Evolutionary conservation across 139 green algal species (phyloP).

Genomic region (Medakamo hakoo): DNA sequence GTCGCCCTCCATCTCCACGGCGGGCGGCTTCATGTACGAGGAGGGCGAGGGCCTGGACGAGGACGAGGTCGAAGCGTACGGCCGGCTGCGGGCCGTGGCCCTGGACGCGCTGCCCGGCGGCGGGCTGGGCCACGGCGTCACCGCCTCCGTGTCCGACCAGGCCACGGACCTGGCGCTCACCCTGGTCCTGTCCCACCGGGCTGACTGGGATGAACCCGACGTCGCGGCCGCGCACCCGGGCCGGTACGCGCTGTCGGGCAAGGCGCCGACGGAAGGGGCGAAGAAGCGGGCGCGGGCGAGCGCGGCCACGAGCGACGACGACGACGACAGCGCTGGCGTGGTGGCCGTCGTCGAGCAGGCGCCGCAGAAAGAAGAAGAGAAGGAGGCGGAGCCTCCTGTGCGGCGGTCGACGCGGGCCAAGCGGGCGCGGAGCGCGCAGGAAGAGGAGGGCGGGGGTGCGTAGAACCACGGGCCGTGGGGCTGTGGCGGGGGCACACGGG

Average conservation of each 20-base stretch:
- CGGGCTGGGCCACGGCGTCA: slow-evolving; percentile 36
- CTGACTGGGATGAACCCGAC: slow-evolving; percentile 12
- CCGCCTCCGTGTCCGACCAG: slow-evolving; percentile 57
- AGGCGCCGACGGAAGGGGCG: background rate
- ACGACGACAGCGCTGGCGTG: background rate
- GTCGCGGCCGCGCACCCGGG: background rate
- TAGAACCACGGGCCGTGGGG: too few relatives aligned
- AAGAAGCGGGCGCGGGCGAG: background rate
- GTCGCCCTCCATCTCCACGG: slow-evolving; percentile 20
- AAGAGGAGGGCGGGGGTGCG: too few relatives aligned
- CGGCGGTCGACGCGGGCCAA: too few relatives aligned
- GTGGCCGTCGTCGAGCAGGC: background rate
- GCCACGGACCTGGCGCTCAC: slow-evolving; percentile 47
- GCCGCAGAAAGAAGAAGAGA: background rate
- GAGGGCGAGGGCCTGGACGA: slow-evolving; percentile 69
- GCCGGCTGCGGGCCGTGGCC: slow-evolving; percentile 14
- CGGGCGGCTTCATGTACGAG: slow-evolving; percentile 57
- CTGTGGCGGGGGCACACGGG: too few relatives aligned
- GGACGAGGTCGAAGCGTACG: slow-evolving; percentile 48
- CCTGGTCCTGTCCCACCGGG: slow-evolving; percentile 48
- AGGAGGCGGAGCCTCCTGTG: too few relatives aligned
- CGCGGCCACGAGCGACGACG: background rate
- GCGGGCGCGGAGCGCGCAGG: too few relatives aligned
- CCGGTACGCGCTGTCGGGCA: background rate
- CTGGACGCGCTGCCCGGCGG: slow-evolving; percentile 48